Evolutionary conservation across 176 grass and related monocot species (phyloP).

Genomic region (Luzula sylvatica): DNA sequence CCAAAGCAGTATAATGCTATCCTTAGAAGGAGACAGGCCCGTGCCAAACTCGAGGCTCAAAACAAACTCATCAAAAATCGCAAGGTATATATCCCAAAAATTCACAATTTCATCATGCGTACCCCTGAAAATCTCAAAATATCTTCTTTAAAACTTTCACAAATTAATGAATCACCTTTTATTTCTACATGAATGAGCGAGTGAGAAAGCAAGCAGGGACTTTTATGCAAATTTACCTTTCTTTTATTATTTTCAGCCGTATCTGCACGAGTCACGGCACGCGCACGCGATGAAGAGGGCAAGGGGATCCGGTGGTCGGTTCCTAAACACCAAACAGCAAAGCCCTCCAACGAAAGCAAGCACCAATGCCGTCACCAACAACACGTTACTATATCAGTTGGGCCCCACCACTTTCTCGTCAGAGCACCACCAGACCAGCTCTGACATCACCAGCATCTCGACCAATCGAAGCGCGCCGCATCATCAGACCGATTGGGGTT

Average conservation of each 20-base stretch:
- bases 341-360: conserved; percentile 2
- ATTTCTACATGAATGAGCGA: too few relatives aligned
- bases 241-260: conserved; percentile 50
- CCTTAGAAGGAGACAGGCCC: conserved; percentile 70
- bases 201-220: too few relatives aligned
- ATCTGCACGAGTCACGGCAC: conserved; percentile 96
- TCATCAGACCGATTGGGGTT: conserved; percentile 27
- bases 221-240: neutral
- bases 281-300: conserved; percentile 86
- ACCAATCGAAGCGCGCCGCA: conserved; percentile 9
- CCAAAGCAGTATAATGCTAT: conserved; percentile 95
- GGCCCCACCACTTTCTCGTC: conserved; percentile 16
- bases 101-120: too few relatives aligned
- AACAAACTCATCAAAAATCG: conserved; percentile 79
- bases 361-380: conserved; percentile 8
- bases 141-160: too few relatives aligned
- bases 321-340: conserved; percentile 83
- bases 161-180: too few relatives aligned
- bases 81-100: conserved; percentile 55
- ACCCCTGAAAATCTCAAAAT: too few relatives aligned
- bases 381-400: conserved; percentile 9
- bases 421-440: conserved; percentile 2
- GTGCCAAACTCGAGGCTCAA: conserved; percentile 90
- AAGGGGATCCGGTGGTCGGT: conserved; percentile 80
- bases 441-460: conserved; percentile 17